Evolutionary conservation across 169 alveolate genomes (phyloP).

Genomic region (Fabrea salina): DNA sequence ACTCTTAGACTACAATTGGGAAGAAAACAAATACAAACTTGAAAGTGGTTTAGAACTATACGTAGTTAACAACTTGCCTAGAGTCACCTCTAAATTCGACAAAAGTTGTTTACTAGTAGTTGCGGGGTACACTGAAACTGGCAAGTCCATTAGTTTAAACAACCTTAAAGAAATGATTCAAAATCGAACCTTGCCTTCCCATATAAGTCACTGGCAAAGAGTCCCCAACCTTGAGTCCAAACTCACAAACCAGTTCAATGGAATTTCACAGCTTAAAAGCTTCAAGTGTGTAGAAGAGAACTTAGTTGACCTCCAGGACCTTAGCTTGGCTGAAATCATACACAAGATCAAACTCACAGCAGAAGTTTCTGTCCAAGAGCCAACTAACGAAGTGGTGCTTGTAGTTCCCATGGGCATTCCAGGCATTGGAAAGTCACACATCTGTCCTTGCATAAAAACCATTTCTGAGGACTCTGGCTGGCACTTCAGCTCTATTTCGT

Average conservation of each 20-base stretch:
- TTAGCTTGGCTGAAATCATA: too few relatives aligned
- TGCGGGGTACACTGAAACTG: background rate
- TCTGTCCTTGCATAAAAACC: background rate
- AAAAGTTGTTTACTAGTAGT: background rate
- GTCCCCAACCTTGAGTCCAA: background rate
- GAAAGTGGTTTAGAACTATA: background rate
- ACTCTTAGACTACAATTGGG: conserved; percentile 6
- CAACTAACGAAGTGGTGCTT: too few relatives aligned
- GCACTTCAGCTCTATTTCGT: background rate
- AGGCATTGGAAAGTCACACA: background rate
- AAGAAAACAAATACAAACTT: background rate
- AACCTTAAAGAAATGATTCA: background rate
- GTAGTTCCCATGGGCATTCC: conserved; percentile 4
- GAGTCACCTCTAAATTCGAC: conserved; percentile 2
- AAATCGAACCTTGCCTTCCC: background rate
- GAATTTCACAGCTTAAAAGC: background rate
- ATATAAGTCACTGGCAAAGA: background rate
- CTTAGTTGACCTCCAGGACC: too few relatives aligned
- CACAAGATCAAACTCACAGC: too few relatives aligned
- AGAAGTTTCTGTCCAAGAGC: too few relatives aligned
- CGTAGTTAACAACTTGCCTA: conserved; percentile 33
- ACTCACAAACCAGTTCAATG: background rate
- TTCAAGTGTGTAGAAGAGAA: conserved; percentile 30
- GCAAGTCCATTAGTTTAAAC: background rate
- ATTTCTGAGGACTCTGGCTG: background rate